Percentiles rank a stretch among this genome's conserved stretches.
Conservation (phyloP, 106 monocot genomes). For the Dioscorea dumetorum region DNA sequence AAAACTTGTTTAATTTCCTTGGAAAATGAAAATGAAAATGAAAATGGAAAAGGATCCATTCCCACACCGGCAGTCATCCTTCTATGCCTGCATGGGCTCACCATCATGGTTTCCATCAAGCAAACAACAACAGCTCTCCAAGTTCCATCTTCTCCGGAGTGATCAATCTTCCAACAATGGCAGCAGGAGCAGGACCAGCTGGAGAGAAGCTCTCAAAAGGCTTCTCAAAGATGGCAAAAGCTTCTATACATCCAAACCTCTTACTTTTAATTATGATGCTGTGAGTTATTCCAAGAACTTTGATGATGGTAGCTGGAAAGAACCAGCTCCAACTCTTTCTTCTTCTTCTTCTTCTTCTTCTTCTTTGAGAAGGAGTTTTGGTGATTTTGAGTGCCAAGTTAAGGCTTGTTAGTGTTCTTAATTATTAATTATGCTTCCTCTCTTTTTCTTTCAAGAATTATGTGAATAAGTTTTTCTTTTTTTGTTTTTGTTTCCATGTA, state of each 20-base stretch:
- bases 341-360: too few relatives aligned
- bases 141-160: slow-evolving; percentile 17
- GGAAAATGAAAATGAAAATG: too few relatives aligned
- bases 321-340: background rate
- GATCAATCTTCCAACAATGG: background rate
- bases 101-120: slow-evolving; percentile 22
- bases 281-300: slow-evolving; percentile 54
- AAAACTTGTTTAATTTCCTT: too few relatives aligned
- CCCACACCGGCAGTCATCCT: background rate
- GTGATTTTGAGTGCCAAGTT: too few relatives aligned
- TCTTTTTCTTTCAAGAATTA: too few relatives aligned
- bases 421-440: too few relatives aligned
- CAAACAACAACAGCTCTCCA: background rate
- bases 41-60: slow-evolving; percentile 11
- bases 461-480: too few relatives aligned
- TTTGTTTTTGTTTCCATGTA: too few relatives aligned
- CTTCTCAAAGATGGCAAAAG: slow-evolving; percentile 28
- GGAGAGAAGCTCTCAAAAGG: slow-evolving; percentile 24
- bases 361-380: too few relatives aligned
- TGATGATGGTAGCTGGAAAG: slow-evolving; percentile 30
- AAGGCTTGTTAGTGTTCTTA: too few relatives aligned
- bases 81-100: slow-evolving; percentile 27
- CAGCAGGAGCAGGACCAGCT: slow-evolving; percentile 12
- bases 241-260: slow-evolving; percentile 11
- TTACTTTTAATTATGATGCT: slow-evolving; percentile 35